These are phyloP conservation scores for Trichoderma afroharzianum DNA, from an alignment of 2,329 filamentous ascomycete species.

Conservation along the genomic window DNA sequence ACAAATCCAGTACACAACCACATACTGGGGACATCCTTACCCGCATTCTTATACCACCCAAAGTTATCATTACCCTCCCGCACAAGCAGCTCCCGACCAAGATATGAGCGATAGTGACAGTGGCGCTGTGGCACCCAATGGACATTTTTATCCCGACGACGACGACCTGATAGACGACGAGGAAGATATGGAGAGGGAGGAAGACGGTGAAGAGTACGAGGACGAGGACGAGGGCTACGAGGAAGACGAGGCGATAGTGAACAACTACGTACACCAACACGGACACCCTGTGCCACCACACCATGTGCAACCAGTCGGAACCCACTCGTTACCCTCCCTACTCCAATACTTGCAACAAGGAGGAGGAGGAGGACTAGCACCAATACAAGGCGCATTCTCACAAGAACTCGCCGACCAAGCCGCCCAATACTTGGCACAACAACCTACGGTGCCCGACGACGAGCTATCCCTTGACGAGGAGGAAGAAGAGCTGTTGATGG, in stretches of 20 bases:
- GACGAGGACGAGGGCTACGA: background rate
- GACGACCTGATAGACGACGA: background rate
- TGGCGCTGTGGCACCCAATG: background rate
- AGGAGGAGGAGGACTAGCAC: background rate
- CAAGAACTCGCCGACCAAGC: background rate
- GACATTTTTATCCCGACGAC: background rate
- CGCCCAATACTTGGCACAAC: background rate
- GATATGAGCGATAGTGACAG: slow-evolving; percentile 36
- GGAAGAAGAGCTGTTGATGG: background rate
- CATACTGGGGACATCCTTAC: background rate
- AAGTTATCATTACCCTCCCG: slow-evolving; percentile 7
- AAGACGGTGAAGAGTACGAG: background rate
- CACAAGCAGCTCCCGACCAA: slow-evolving; percentile 28
- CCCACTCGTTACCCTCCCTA: background rate
- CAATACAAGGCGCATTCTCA: background rate
- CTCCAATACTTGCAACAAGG: background rate
- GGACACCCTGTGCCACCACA: background rate
- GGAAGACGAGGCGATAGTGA: background rate
- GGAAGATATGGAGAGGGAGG: background rate
- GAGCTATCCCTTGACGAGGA: slow-evolving; percentile 7
- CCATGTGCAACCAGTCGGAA: background rate
- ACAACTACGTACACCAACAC: background rate
- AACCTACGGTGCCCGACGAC: background rate
- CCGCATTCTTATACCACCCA: background rate
- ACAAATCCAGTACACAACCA: background rate